phyloP scores from a whole-genome alignment of 2,329 filamentous ascomycete species.

The Whalleya microplaca region DNA sequence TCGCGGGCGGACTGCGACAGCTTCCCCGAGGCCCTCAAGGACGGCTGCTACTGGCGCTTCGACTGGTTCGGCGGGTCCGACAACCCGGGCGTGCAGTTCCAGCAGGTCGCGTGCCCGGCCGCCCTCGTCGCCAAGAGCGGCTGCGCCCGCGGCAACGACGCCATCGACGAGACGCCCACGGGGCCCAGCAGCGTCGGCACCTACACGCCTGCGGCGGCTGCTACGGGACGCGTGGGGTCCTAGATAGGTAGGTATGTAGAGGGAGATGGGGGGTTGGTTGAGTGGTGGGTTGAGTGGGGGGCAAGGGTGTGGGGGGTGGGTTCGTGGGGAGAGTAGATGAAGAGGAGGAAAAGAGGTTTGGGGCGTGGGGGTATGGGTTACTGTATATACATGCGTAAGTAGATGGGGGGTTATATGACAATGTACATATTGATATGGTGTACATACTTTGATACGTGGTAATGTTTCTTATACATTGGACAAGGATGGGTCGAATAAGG shows the following conservation, averaged over 20 bases:
- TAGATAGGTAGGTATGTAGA: background rate
- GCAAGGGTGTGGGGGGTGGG: too few species aligned
- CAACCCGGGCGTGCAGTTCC: constrained; percentile 59
- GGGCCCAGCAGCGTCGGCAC: constrained; percentile 34
- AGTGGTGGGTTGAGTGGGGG: background rate
- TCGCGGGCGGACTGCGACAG: constrained; percentile 53
- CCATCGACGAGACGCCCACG: constrained; percentile 40
- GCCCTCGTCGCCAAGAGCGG: constrained; percentile 48
- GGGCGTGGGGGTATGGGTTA: too few species aligned
- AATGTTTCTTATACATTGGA: too few species aligned
- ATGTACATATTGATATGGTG: background rate
- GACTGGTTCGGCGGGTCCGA: constrained; percentile 65
- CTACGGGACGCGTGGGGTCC: background rate
- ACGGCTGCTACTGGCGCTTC: constrained; percentile 66
- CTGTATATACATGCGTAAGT: background rate
- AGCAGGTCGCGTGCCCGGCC: constrained; percentile 59
- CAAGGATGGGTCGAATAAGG: too few species aligned
- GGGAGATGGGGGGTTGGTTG: background rate
- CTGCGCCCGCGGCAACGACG: constrained; percentile 39
- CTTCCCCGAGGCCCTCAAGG: constrained; percentile 57
- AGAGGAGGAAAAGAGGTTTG: too few species aligned
- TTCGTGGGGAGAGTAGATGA: too few species aligned
- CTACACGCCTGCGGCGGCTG: constrained; percentile 24
- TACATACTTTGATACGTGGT: background rate
- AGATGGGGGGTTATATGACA: background rate